Base-by-base conservation (phyloP, 768 basidiomycete genomes). In the Dioszegia aurantiaca region DNA sequence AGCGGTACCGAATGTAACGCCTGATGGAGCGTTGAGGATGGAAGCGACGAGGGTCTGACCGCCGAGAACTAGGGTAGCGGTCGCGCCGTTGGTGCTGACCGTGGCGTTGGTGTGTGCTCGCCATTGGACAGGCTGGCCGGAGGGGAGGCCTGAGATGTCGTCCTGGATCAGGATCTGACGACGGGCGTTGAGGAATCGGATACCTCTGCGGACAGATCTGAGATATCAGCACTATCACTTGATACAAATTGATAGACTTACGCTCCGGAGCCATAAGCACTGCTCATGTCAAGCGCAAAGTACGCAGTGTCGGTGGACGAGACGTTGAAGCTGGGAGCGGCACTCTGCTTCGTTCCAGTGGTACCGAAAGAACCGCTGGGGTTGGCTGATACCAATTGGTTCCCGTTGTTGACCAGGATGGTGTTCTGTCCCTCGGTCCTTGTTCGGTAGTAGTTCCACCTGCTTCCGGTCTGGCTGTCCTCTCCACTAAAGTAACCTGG, bases 381-480 rank as follows among this genome's bases (percentile, higher is more conserved):
- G 19, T 83, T 84, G 17, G 79, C 74, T 16, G 47, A 56, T 44
- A 95, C 89, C 59, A 85, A 82, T 78, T 99, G 95, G 79, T 98
- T 97, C 30, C 78, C 72, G 61, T 80, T 79, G 65, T 82, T 82
- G 64, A 97, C 81, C 53, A 93, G 70, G 62, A 99, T 81, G 4
- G 91, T 92, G 80, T 98, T 99, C 80, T 99, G 95, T 2, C 95
- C 95, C 78, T 94, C 90, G 3, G 94, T 95, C 79, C 86, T 85
- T 82, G 93, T 98, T 73, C 93, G 83, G 81, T 95, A 99, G 80
- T 95, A 98, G 61, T 83, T 68, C 93, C 92, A 98, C 55, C 94
- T 82, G 23, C 79, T 74, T 45, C 85, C 82, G 59, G 80, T 78
- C 75, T 94, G 90, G 11, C 23, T 39, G 0, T 76, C 72, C 63